Evolutionary conservation across 495 filamentous ascomycete genomes (phyloP), one percentile per base, ranked within the genome.

Genomic region (Polyplosphaeria fusca): DNA sequence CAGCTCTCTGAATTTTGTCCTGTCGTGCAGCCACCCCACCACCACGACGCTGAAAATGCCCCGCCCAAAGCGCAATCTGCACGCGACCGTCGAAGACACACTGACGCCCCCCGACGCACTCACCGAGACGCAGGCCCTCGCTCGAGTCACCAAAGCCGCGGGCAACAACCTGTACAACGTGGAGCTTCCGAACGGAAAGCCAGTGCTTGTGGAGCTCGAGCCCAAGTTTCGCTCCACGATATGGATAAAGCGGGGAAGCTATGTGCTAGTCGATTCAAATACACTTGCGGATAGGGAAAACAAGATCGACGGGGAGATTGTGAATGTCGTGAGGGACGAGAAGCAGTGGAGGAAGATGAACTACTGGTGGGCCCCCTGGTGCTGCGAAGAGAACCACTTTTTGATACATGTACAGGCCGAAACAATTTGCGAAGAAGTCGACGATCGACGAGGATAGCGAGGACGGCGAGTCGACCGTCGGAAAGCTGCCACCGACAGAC

Each of bases 311-410:
- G 93, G 91, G 14, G 88, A 95, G 71, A 95, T 98, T 67, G 78
- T 94, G 63, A 96, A 96, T 68, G 82, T 98, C 11, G 90, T 98
- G 35, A 75, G 87, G 43, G 87, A 95, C 67, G 93, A 96, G 74
- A 93, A 87, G 74, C 76, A 76, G 28, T 98, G 93, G 93, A 82
- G 91, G 57, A 94, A 92, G 73, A 82, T 86, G 73, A 66, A 74
- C n/a, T 98, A 90, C 67, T 97, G 93, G 93, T 94, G 65, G 5
- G 12, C 49, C 30, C 18, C 9, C 20, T 14, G 37, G 25, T 27
- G 16, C 14, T 5, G 2, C 38, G 4, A 51, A 32, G 45, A 23
- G 40, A 39, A n/a, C 24, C 46, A 16, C 14, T 48, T 53, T 40
- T 64, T 74, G 46, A 73, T 61, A 47, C n/a, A 55, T 43, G 20